Base-by-base conservation (phyloP, 805 yeast genomes). In the Kazachstania africana region DNA sequence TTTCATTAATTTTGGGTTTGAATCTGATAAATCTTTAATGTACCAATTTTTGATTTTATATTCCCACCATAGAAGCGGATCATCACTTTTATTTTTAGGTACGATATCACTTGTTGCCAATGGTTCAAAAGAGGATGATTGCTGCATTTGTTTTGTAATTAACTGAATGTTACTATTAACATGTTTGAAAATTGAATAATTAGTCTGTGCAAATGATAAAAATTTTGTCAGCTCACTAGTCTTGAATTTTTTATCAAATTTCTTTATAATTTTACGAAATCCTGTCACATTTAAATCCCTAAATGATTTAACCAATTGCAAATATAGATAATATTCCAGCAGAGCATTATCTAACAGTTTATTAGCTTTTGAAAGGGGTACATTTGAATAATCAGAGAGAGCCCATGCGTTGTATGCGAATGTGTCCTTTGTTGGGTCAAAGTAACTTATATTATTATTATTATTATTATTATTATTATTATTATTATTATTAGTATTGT, bases 201-300 rank as follows among this genome's bases (percentile, higher is more conserved):
- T 38, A 13, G 37, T 39, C 25, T 45, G 44, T 3, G 51, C 51
- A 28, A 38, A 48, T 12, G 38, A 41, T 47, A 53, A 44, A 27
- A 55, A 50, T 19, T 28, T 32, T 3, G 42, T 33, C 22, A 48
- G 33, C 29, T 56, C 57, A 6, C 36, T 34, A 2, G 56, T 48
- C 19, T 42, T 35, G 28, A 51, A 44, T 4, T 47, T 42, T 47
- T 91, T 91, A 56, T 91, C 98, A 50, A 73, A 87, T 53, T 91
- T 91, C 50, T 91, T 91, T 36, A 84, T 65, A 46, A 91, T 75
- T 47, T 91, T 91, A 32, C 95, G 69, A 46, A 87, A 74, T 0
- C 93, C 98, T 0, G 94, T 85, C 19, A 85, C 66, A 55, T 91
- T 91, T 43, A 87, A 55, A 29, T 76, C 63, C 41, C 82, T 66